phyloP scores from a whole-genome alignment of 2,329 filamentous ascomycete genomes.

The Eutypa lata region DNA sequence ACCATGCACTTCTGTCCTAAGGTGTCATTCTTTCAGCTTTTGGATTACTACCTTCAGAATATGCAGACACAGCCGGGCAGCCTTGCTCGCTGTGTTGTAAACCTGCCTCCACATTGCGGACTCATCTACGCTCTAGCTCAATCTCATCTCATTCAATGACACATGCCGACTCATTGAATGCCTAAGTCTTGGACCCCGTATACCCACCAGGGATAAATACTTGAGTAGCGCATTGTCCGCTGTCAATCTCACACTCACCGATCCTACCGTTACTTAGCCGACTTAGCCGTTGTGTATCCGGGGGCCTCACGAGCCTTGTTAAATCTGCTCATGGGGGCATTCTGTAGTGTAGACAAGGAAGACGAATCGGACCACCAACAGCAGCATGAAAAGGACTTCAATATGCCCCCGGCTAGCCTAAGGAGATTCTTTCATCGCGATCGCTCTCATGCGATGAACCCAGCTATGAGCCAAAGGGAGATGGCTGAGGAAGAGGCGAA shows the following conservation, averaged over 20 bases:
- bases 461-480: neutral
- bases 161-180: neutral
- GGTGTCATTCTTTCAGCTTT: no score
- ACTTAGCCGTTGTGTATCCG: neutral
- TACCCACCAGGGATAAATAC: neutral
- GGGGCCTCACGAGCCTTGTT: constrained; percentile 1
- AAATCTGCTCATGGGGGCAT: constrained; percentile 22
- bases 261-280: neutral
- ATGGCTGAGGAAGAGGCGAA: constrained; percentile 9
- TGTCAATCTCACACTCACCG: neutral
- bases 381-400: constrained; percentile 17
- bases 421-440: constrained; percentile 6
- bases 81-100: neutral
- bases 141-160: neutral
- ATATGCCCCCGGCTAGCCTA: constrained; percentile 8
- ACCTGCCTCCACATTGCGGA: no score
- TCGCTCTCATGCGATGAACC: constrained; percentile 8
- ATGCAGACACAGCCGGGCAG: neutral
- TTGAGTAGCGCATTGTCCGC: neutral
- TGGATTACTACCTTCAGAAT: no score
- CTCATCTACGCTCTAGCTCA: neutral
- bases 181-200: neutral
- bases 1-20: no score
- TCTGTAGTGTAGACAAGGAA: constrained; percentile 23
- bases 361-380: constrained; percentile 11